Conservation (phyloP, 202 grass and related monocot genomes). For the Carex arenaria region DNA sequence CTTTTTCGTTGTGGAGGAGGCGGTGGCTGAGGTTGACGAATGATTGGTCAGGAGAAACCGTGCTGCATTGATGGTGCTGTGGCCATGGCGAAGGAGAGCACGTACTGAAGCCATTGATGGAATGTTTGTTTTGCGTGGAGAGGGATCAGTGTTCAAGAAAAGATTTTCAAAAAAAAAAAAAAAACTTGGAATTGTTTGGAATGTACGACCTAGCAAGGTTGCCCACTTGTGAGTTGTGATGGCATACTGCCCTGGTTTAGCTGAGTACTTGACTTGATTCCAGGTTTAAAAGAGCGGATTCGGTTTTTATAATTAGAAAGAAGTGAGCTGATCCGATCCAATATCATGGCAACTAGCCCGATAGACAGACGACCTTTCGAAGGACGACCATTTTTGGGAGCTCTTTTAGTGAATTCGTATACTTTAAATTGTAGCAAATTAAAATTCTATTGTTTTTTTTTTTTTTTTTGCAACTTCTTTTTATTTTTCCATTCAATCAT, state of each 20-base stretch:
- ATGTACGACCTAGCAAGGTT: not conserved
- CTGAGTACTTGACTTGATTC: not conserved
- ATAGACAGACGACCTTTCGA: too few species aligned
- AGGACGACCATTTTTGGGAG: too few species aligned
- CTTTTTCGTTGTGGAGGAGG: not conserved
- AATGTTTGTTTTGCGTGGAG: not conserved
- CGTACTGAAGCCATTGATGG: conserved; percentile 24
- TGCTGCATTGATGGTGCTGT: not conserved
- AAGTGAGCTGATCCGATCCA: not conserved
- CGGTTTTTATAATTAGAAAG: not conserved
- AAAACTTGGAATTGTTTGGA: not conserved
- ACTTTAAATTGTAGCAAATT: too few species aligned
- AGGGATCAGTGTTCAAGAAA: not conserved
- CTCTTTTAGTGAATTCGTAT: too few species aligned
- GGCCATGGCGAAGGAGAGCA: conserved; percentile 18
- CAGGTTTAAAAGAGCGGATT: not conserved
- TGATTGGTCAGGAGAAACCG: conserved; percentile 14
- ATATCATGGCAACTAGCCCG: too few species aligned
- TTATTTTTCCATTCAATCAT: too few species aligned
- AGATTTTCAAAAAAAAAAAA: not conserved
- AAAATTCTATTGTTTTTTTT: too few species aligned
- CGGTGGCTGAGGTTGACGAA: conserved; percentile 15
- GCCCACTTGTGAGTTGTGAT: not conserved
- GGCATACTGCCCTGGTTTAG: not conserved
- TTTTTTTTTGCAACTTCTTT: too few species aligned